Conservation (phyloP, 2,329 filamentous ascomycete genomes). For the Apiospora pterosperma region DNA sequence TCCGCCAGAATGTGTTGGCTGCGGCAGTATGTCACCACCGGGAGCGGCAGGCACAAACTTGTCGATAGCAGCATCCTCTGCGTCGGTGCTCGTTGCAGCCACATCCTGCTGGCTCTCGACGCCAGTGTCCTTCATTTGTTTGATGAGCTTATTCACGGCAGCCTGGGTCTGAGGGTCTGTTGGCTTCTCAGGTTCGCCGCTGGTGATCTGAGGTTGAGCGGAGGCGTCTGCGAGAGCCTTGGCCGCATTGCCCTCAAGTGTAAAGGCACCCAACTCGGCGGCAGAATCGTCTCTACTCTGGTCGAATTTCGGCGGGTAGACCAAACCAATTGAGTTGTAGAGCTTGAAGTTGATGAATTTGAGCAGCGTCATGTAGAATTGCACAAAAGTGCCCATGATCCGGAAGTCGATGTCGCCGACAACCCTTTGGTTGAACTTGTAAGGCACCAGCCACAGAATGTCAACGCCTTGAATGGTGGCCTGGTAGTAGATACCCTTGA, state of each 20-base stretch:
- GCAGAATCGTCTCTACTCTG: slow-evolving; percentile 81
- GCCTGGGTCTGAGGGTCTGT: slow-evolving; percentile 62
- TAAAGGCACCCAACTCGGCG: slow-evolving; percentile 87
- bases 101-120: slow-evolving; percentile 39
- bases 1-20: slow-evolving; percentile 65
- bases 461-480: slow-evolving; percentile 96
- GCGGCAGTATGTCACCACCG: slow-evolving; percentile 80
- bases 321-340: slow-evolving; percentile 85
- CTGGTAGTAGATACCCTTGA: slow-evolving; percentile 99
- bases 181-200: slow-evolving; percentile 47
- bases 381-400: slow-evolving; percentile 98
- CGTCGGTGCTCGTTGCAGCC: slow-evolving; percentile 40
- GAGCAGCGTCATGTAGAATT: slow-evolving; percentile 96
- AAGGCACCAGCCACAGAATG: slow-evolving; percentile 94
- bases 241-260: slow-evolving; percentile 72
- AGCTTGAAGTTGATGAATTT: slow-evolving; percentile 95
- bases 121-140: slow-evolving; percentile 59
- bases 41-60: slow-evolving; percentile 84
- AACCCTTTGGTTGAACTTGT: slow-evolving; percentile 94
- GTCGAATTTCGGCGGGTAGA: slow-evolving; percentile 96
- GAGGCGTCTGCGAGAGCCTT: slow-evolving; percentile 50
- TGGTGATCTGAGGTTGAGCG: slow-evolving; percentile 43
- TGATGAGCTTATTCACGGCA: slow-evolving; percentile 66
- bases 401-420: slow-evolving; percentile 95
- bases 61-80: slow-evolving; percentile 66